Evolutionary conservation across 1,284 basidiomycete genomes (phyloP), one percentile per base, ranked within the genome.

Genomic region (Naganishia albida): DNA sequence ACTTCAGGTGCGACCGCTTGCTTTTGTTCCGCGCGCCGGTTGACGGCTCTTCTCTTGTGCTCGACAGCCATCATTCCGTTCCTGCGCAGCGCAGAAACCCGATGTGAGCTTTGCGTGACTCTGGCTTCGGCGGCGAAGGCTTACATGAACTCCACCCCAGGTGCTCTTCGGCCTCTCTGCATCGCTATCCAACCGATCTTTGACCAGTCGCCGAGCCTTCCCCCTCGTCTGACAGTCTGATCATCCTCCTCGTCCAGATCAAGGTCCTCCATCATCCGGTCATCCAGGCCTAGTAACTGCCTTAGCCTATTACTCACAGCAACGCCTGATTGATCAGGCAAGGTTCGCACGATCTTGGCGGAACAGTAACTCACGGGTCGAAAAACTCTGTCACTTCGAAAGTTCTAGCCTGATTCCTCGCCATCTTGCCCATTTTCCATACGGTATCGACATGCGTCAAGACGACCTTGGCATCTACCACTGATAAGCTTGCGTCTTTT

Each of bases 351-450:
- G 43, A 2, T 43, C 15, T 1, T 16, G n/a, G n/a, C n/a, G n/a
- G n/a, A 25, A 10, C 20, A 16, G 2, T 8, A 1, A 64, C 75
- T 49, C 55, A 79, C 77, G 71, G 65, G 0, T 70, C 60, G 16
- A 83, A 64, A 56, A 80, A 80, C 63, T 81, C 80, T 62, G 81
- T 79, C 23, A 77, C 74, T 59, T 82, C 80, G 68, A 82, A 82
- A n/a, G 76, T 72, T 48, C 77, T 76, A 2, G 70, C 69, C 28
- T 78, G 77, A 12, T 57, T 20, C 26, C 48, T 65, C n/a, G 53
- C 62, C 13, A 16, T 18, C 39, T 66, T 66, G 23, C 62, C 59
- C 7, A 63, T 3, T 42, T 60, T 59, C 7, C 50, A 42, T 2
- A 46, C 59, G 3, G 64, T 63, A 34, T 65, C 64, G 25, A 39